phyloP scores from a whole-genome alignment of 805 yeast genomes.

The Kurtzmaniella cleridarum region DNA sequence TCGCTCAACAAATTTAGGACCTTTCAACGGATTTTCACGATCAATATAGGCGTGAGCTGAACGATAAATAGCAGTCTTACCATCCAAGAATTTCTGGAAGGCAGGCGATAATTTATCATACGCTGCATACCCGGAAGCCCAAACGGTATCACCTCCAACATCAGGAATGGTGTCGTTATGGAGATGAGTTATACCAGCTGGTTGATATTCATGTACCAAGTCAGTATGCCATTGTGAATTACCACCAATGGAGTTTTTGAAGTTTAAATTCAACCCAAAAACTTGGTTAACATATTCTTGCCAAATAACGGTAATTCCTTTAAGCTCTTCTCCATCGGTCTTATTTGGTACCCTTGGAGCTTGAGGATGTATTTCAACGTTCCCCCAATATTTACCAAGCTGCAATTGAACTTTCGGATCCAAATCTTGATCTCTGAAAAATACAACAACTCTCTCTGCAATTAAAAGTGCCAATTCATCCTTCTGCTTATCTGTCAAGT shows the following conservation, averaged over 20 bases:
- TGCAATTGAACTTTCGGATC: slow-evolving; percentile 27
- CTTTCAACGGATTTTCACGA: slow-evolving; percentile 41
- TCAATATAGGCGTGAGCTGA: slow-evolving; percentile 40
- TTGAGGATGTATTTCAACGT: slow-evolving; percentile 26
- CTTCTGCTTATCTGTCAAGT: slow-evolving; percentile 20
- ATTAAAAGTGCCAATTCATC: slow-evolving; percentile 25
- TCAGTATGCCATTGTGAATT: slow-evolving; percentile 33
- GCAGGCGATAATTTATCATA: slow-evolving; percentile 52
- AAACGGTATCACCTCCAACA: slow-evolving; percentile 52
- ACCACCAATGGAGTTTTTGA: slow-evolving; percentile 21
- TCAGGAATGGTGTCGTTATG: slow-evolving; percentile 36
- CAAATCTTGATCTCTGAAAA: slow-evolving; percentile 27
- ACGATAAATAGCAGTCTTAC: slow-evolving; percentile 40
- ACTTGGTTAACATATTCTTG: slow-evolving; percentile 27
- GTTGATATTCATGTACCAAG: slow-evolving; percentile 31
- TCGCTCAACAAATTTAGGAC: slow-evolving; percentile 45
- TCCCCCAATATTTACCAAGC: slow-evolving; percentile 24
- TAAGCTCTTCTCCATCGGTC: slow-evolving; percentile 9
- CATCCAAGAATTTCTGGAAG: slow-evolving; percentile 46
- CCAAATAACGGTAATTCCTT: slow-evolving; percentile 40
- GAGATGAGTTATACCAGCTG: slow-evolving; percentile 35
- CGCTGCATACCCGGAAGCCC: slow-evolving; percentile 55
- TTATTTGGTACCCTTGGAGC: slow-evolving; percentile 17
- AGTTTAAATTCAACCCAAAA: slow-evolving; percentile 21
- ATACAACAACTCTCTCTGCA: slow-evolving; percentile 26